Evolutionary conservation across 2,329 filamentous ascomycete species (phyloP).

Genomic region (Diplodia intermedia): DNA sequence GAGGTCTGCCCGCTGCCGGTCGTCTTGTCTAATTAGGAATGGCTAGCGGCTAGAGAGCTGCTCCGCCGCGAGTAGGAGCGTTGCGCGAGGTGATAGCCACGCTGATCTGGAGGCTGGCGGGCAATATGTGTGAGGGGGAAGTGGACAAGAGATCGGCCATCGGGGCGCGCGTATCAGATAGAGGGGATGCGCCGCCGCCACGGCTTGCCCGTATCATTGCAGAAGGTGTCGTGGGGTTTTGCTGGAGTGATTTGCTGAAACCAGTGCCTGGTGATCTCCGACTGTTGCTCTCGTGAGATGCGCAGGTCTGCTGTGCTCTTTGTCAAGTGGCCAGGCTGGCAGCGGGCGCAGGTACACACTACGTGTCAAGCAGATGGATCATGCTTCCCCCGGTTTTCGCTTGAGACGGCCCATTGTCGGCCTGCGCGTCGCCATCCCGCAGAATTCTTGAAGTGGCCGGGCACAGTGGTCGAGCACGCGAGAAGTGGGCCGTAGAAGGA

Average conservation of each 20-base stretch:
- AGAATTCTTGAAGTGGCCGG: slow-evolving; percentile 18
- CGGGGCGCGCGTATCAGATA: slow-evolving; percentile 24
- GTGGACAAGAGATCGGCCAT: slow-evolving; percentile 24
- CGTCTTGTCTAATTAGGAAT: slow-evolving; percentile 26
- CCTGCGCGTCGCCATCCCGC: slow-evolving; percentile 1
- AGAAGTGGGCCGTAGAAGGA: slow-evolving; percentile 24
- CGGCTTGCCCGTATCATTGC: background rate
- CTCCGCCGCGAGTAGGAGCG: background rate
- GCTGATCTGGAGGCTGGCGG: slow-evolving; percentile 23
- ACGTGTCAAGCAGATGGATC: slow-evolving; percentile 22
- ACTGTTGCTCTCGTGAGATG: slow-evolving; percentile 13
- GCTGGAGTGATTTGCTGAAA: background rate
- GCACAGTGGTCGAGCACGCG: slow-evolving; percentile 25
- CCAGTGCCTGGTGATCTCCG: slow-evolving; percentile 13
- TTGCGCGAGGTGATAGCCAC: slow-evolving; percentile 9
- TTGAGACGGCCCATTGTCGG: slow-evolving; percentile 24
- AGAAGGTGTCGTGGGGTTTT: background rate
- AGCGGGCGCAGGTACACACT: slow-evolving; percentile 22
- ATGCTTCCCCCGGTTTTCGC: slow-evolving; percentile 29
- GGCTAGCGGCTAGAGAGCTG: slow-evolving; percentile 14
- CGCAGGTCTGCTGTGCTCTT: background rate
- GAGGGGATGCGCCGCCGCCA: slow-evolving; percentile 4
- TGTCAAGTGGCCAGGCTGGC: background rate
- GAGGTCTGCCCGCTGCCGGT: slow-evolving; percentile 19
- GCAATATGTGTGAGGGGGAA: slow-evolving; percentile 21